A percentile compares a stretch with the other conserved stretches of the same genome.
phyloP scores from a whole-genome alignment of 2,329 filamentous ascomycete genomes.

The Pseudocercospora fuligena region DNA sequence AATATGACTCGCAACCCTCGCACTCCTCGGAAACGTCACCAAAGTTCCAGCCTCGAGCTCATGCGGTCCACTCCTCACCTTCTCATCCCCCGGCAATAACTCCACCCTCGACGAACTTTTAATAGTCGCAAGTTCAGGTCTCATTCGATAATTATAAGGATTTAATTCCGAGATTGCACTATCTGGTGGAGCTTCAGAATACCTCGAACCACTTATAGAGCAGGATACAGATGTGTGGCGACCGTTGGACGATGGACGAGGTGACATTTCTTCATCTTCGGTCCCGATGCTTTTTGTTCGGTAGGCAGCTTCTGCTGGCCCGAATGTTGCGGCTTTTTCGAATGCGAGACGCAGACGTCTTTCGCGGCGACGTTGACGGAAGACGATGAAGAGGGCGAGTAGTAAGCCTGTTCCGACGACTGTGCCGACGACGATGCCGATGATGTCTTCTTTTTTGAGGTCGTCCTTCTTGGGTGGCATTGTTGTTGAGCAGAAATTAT shows the following conservation, averaged over 20 bases:
- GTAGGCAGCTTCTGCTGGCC: neutral
- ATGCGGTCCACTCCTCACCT: neutral
- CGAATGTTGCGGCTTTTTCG: slow-evolving; percentile 1
- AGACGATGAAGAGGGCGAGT: neutral
- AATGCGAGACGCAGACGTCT: neutral
- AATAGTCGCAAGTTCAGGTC: neutral
- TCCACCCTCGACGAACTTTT: neutral
- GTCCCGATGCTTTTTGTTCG: neutral
- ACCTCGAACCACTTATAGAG: neutral
- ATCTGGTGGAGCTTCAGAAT: neutral
- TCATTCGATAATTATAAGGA: slow-evolving; percentile 7
- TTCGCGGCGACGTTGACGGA: neutral
- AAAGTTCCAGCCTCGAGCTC: neutral
- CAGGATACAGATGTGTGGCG: neutral
- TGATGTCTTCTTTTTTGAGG: neutral
- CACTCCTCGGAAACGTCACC: neutral
- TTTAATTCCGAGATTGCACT: neutral
- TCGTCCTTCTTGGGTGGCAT: neutral
- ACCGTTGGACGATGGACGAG: neutral
- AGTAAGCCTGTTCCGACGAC: slow-evolving; percentile 6
- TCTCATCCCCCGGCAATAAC: neutral
- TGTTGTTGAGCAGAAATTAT: neutral
- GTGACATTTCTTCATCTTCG: neutral
- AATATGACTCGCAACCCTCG: neutral
- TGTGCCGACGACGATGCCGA: slow-evolving; percentile 5